Conservation (phyloP, 257 asterid genomes). For the Solanum medicagineum region DNA sequence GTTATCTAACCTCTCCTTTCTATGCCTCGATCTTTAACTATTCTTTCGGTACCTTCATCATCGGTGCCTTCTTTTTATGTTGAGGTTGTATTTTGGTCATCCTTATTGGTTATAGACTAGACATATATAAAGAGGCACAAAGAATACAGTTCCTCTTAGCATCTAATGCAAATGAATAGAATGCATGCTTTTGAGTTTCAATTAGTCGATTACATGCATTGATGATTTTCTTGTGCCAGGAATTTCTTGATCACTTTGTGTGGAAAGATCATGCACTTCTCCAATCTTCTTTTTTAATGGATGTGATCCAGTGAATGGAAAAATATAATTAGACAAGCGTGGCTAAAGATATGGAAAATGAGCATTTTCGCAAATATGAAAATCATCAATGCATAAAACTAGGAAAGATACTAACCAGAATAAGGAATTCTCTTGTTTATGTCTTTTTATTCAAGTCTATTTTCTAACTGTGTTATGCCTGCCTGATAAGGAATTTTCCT, state of each 20-base stretch:
- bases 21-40: background rate
- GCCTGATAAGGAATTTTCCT: background rate
- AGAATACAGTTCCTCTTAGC: background rate
- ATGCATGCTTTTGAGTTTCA: background rate
- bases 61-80: background rate
- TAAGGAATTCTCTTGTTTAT: background rate
- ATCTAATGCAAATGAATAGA: background rate
- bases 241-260: background rate
- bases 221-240: background rate
- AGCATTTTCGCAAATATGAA: background rate
- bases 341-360: background rate
- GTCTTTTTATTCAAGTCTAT: background rate
- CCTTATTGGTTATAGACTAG: background rate
- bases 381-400: background rate
- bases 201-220: background rate
- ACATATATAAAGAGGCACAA: background rate
- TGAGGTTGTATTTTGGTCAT: background rate
- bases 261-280: background rate
- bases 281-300: too few relatives aligned
- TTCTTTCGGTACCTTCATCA: background rate
- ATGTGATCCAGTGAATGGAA: background rate
- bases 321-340: background rate
- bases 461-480: background rate
- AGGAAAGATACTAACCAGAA: background rate
- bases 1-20: background rate